Base-by-base conservation (phyloP, 306 rosid genomes). In the Vigna trinervia region DNA sequence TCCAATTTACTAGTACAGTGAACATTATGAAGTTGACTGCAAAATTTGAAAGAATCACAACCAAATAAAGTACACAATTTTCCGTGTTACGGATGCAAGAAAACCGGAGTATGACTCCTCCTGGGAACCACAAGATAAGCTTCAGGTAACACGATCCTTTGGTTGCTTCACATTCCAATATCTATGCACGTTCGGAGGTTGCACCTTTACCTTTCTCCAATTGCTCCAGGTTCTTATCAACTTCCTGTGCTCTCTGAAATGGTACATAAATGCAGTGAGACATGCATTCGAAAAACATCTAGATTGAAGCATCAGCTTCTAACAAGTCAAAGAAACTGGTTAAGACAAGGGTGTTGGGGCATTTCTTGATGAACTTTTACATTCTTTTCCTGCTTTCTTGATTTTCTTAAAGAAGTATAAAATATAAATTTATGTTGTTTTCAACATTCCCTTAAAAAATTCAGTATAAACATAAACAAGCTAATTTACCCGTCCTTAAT, bases 221-320 rank as follows among this genome's bases (percentile, higher is more conserved):
- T 73, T 61, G 82, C 80, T 77, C 75, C 71, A 86, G 77, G 67
- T 76, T 83, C 82, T 86, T 86, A 17, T 76, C 69, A 32, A 87
- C 81, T 73, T 86, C 91, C 36, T 89, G 36, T 5, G 36, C 92
- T 46, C 76, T 80, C 93, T 91, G 93, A 26, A 74, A 53, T 45
- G 39, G 74, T 45, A 22, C 53, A 61, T 6, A 56, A 26, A 39
- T 19, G 23, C 15, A 83, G 54, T 32, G 51, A 67, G 22, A 39
- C 26, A 34, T 9, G 50, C 15, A 36, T 20, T 43, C 22, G 6
- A 20, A 19, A 66, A 39, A 12, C 26, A 68, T 68, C 57, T 22
- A 57, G 41, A 19, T 22, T 3, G 8, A 68, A 26, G 57, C 41
- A 46, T 12, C 50, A 45, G 14, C 23, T 34, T 32, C 23, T 34